Base-by-base conservation (phyloP, 169 alveolate genomes). In the Plasmodium gonderi region DNA sequence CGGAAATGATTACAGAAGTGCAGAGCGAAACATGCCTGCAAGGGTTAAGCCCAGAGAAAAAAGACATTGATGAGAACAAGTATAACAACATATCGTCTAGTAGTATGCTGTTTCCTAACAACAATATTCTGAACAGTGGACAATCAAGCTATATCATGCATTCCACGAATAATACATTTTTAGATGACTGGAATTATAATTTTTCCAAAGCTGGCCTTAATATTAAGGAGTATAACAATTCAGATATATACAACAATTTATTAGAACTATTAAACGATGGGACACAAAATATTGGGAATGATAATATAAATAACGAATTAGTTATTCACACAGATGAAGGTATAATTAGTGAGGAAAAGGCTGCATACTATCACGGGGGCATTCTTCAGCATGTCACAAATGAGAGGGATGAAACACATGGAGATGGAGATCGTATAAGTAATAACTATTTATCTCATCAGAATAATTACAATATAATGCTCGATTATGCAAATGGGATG, bases 231-330 rank as follows among this genome's bases (percentile, higher is more conserved):
- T 31, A 12, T 23, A 80, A n/a, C 14, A 65, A 67, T 14, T 64
- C 79, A 38, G 54, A 80, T 7, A 20, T 64, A 7, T 65, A 65
- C 65, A 54, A 40, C 20, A 80, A 33, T 31, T 65, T 80, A 23
- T 80, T 80, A 47, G 42, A 42, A 64, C 72, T 36, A 26, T 31
- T 80, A 38, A 80, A 65, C 20, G 47, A 80, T 31, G 47, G 49
- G 7, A 26, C 33, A 20, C 44, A 80, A 2, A 79, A 38, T 17
- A 40, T 31, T 3, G 49, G 36, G 47, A 12, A 9, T 54, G 45
- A 80, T n/a, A 42, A 42, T 45, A 36, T 42, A 17, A 64, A 65
- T 29, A 42, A 60, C 29, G 60, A 54, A 31, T 12, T 49, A 12
- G 49, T 23, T 20, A 29, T 23, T 17, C n/a, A 31, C 40, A 0